Evolutionary conservation across 2,329 filamentous ascomycete species (phyloP).

Genomic region (Aspergillus candidus): DNA sequence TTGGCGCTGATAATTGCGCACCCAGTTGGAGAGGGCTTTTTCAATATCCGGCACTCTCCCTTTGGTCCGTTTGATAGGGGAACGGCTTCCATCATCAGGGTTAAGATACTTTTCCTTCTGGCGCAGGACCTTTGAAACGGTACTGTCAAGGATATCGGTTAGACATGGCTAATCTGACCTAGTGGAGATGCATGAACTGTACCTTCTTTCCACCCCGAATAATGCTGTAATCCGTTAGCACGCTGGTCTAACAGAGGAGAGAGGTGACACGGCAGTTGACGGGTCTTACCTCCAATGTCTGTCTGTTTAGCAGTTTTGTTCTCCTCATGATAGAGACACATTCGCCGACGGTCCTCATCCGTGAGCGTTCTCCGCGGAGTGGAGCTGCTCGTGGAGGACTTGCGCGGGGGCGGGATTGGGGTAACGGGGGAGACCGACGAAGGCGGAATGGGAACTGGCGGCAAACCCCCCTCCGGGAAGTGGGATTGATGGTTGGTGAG

Average conservation of each 20-base stretch:
- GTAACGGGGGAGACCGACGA: slow-evolving; percentile 48
- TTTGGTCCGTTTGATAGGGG: slow-evolving; percentile 75
- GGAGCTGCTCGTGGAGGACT: slow-evolving; percentile 42
- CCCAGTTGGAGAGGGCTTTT: slow-evolving; percentile 80
- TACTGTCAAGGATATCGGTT: slow-evolving; percentile 51
- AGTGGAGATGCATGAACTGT: slow-evolving; percentile 22
- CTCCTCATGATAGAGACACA: slow-evolving; percentile 91
- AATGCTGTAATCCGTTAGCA: slow-evolving; percentile 50
- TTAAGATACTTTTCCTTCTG: slow-evolving; percentile 92
- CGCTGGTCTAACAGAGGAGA: not conserved
- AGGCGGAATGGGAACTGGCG: slow-evolving; percentile 49
- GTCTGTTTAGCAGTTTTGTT: slow-evolving; percentile 89
- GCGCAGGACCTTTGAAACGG: slow-evolving; percentile 94
- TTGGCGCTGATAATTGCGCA: slow-evolving; percentile 70
- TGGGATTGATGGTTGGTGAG: slow-evolving; percentile 60
- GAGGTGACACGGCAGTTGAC: too few species aligned
- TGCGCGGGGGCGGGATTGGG: slow-evolving; percentile 28
- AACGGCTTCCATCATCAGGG: slow-evolving; percentile 69
- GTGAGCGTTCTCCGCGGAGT: slow-evolving; percentile 83
- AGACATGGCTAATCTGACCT: slow-evolving; percentile 2
- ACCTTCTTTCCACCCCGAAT: slow-evolving; percentile 98
- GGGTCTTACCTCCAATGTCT: slow-evolving; percentile 73
- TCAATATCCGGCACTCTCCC: slow-evolving; percentile 88
- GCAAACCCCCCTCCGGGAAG: slow-evolving; percentile 57
- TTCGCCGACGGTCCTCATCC: slow-evolving; percentile 79